Evolutionary conservation across 108 stramenopile species (phyloP).

Genomic region (Chaetoceros muelleri): DNA sequence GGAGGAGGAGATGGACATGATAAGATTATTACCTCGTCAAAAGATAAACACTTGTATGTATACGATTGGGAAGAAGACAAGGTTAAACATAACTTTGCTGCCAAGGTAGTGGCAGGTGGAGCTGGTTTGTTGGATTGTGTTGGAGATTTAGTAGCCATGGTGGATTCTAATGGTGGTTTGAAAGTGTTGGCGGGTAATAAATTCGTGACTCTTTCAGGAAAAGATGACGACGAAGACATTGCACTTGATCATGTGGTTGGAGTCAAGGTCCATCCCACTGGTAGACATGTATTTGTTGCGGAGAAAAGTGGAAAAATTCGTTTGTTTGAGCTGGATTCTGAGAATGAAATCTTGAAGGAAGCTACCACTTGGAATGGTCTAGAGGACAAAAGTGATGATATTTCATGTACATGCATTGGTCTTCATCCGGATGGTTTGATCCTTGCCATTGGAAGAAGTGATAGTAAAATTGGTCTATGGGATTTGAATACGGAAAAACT

Average conservation of each 20-base stretch:
- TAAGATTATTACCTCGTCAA: constrained; percentile 50
- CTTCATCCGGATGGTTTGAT: constrained; percentile 92
- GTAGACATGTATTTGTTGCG: not conserved
- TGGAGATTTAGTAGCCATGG: constrained; percentile 12
- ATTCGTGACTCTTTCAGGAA: not conserved
- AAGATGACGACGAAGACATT: not conserved
- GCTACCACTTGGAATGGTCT: constrained; percentile 10
- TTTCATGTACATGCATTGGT: constrained; percentile 34
- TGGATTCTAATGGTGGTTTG: constrained; percentile 6
- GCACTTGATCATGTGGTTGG: constrained; percentile 11
- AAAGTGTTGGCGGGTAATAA: constrained; percentile 15
- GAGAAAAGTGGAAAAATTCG: not conserved
- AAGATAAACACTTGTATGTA: constrained; percentile 57
- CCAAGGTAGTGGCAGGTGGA: constrained; percentile 12
- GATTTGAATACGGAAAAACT: constrained; percentile 72
- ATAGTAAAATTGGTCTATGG: constrained; percentile 61
- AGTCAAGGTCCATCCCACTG: constrained; percentile 6
- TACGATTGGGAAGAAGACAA: constrained; percentile 33
- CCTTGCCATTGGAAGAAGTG: constrained; percentile 46
- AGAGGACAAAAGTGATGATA: constrained; percentile 10
- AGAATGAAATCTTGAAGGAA: not conserved
- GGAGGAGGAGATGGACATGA: constrained; percentile 1
- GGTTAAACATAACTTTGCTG: constrained; percentile 11
- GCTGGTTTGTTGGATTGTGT: constrained; percentile 14
- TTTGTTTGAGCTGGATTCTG: not conserved